Conservation (phyloP, 1,139 yeast species). For the Debaryomyces coudertii region DNA sequence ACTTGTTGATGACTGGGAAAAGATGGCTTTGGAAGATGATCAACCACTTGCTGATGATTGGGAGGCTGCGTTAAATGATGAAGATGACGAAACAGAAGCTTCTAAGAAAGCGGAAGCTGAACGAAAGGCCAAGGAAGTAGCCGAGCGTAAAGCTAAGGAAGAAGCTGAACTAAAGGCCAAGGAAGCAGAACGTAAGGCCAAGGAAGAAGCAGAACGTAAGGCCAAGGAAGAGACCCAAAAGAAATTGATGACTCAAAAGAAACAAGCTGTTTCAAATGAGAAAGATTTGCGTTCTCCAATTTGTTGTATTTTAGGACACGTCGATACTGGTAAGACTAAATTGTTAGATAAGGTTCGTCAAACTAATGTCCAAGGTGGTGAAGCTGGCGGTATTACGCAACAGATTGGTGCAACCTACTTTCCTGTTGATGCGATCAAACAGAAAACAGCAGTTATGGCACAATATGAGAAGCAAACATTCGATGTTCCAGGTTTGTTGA, state of each 20-base stretch:
- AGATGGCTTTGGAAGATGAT: conserved; percentile 59
- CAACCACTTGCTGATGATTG: conserved; percentile 28
- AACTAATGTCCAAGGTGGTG: conserved; percentile 99
- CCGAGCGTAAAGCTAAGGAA: conserved; percentile 26
- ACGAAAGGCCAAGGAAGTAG: conserved; percentile 22
- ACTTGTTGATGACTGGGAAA: conserved; percentile 68
- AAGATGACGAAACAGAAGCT: conserved; percentile 24
- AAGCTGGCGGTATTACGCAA: conserved; percentile 99
- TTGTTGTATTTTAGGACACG: conserved; percentile 98
- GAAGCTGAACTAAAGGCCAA: conserved; percentile 18
- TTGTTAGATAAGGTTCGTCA: conserved; percentile 95
- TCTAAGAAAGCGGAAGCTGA: conserved; percentile 18
- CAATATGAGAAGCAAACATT: conserved; percentile 80
- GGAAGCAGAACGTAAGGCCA: conserved; percentile 20
- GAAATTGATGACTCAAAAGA: conserved; percentile 23
- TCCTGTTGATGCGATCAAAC: conserved; percentile 92
- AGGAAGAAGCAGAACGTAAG: conserved; percentile 26
- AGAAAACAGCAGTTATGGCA: conserved; percentile 90
- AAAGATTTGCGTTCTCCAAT: conserved; percentile 92
- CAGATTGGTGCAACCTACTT: conserved; percentile 99
- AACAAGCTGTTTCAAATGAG: conserved; percentile 26
- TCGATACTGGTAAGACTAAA: conserved; percentile 98
- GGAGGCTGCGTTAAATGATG: conserved; percentile 26
- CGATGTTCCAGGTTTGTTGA: conserved; percentile 95
- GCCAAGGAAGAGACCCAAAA: conserved; percentile 22